Evolutionary conservation across 257 asterid species (phyloP).

Genomic region (Solanum piurae): DNA sequence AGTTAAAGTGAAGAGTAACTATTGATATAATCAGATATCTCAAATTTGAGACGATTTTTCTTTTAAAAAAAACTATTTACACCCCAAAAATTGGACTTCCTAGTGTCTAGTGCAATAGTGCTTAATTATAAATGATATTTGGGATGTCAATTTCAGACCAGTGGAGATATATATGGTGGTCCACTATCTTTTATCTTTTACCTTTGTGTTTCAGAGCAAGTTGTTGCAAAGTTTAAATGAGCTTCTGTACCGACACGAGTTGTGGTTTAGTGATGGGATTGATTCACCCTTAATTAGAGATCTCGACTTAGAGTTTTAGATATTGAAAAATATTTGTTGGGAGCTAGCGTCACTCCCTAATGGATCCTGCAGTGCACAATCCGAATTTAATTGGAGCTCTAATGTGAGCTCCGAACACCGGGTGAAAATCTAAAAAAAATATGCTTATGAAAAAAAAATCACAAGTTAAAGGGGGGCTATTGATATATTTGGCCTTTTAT

Average conservation of each 20-base stretch:
- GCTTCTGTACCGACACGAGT: accelerated
- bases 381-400: accelerated
- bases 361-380: accelerated
- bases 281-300: accelerated
- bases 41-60: too few species aligned
- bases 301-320: accelerated
- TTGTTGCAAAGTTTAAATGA: not conserved
- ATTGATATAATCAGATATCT: too few species aligned
- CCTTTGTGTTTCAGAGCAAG: not conserved
- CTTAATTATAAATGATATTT: not conserved
- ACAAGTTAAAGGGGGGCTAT: too few species aligned
- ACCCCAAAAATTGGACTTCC: too few species aligned
- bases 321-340: too few species aligned
- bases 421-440: accelerated
- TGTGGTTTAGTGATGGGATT: accelerated
- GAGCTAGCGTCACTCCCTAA: accelerated
- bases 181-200: not conserved
- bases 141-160: not conserved
- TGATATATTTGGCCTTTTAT: too few species aligned
- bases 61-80: too few species aligned
- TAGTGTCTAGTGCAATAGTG: not conserved
- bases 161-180: not conserved
- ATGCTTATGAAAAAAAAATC: too few species aligned
- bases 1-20: too few species aligned
- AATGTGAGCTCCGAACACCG: accelerated